Conservation (phyloP, 176 grass and related monocot genomes). For the Juncus effusus region DNA sequence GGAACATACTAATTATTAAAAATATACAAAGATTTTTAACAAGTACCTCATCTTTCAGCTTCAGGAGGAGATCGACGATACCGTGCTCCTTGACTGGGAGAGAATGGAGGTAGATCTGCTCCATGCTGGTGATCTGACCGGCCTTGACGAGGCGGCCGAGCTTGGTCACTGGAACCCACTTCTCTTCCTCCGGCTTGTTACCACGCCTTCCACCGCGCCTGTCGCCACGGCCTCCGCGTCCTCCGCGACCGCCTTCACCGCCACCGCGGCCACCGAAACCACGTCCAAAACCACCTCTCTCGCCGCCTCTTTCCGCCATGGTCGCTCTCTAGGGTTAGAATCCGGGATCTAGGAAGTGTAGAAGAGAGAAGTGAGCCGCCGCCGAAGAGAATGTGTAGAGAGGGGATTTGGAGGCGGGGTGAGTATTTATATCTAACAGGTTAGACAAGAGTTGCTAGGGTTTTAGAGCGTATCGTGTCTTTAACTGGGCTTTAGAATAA, state of each 20-base stretch:
- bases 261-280: slow-evolving; percentile 27
- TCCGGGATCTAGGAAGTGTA: slow-evolving; percentile 3
- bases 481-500: neutral
- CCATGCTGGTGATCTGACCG: slow-evolving; percentile 34
- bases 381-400: slow-evolving; percentile 13
- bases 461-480: neutral
- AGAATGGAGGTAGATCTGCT: slow-evolving; percentile 86
- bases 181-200: slow-evolving; percentile 63
- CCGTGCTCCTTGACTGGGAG: slow-evolving; percentile 91
- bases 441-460: slow-evolving; percentile 7
- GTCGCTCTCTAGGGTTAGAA: slow-evolving; percentile 27
- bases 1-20: neutral
- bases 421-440: no score
- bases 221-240: slow-evolving; percentile 46
- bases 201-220: slow-evolving; percentile 45
- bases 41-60: slow-evolving; percentile 70
- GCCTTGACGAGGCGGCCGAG: slow-evolving; percentile 84
- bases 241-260: slow-evolving; percentile 29
- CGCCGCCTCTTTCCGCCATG: slow-evolving; percentile 68
- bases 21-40: neutral
- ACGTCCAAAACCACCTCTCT: slow-evolving; percentile 57
- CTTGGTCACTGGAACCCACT: slow-evolving; percentile 88
- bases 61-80: slow-evolving; percentile 55
- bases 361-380: slow-evolving; percentile 2
- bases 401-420: neutral